Conservation (phyloP, 768 basidiomycete genomes). For the Daedaleopsis nitida region DNA sequence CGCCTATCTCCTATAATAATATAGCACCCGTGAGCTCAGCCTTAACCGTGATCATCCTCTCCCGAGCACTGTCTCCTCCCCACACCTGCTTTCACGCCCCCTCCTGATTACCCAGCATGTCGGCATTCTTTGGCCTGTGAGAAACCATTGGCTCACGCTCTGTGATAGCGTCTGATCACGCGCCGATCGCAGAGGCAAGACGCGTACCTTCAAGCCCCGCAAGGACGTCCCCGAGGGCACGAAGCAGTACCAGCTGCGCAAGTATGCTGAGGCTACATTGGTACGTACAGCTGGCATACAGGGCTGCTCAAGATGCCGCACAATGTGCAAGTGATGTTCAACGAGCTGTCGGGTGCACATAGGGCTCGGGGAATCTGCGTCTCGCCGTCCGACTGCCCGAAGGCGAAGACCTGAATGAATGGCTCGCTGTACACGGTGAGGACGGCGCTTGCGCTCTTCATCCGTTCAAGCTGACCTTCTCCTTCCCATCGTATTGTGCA, state of each 20-base stretch:
- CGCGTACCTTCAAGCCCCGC: slow-evolving; percentile 94
- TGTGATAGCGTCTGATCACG: slow-evolving; percentile 2
- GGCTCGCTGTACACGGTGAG: slow-evolving; percentile 98
- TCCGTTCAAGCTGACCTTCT: not conserved
- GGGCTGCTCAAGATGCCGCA: not conserved
- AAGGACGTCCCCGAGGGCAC: slow-evolving; percentile 95
- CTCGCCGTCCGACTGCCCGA: slow-evolving; percentile 93
- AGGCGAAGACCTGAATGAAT: slow-evolving; percentile 96
- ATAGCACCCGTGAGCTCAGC: too few relatives aligned
- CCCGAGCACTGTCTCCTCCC: not conserved
- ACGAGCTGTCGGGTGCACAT: too few relatives aligned
- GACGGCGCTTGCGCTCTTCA: not conserved
- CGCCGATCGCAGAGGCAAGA: slow-evolving; percentile 70
- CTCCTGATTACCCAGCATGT: slow-evolving; percentile 49
- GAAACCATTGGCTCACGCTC: slow-evolving; percentile 28
- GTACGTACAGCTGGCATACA: slow-evolving; percentile 37
- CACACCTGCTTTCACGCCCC: not conserved
- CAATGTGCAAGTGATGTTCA: too few relatives aligned
- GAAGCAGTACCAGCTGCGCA: slow-evolving; percentile 96
- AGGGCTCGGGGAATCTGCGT: slow-evolving; percentile 96
- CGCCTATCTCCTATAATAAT: too few relatives aligned
- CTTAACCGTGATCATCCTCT: not conserved
- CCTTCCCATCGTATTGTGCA: not conserved
- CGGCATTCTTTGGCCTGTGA: slow-evolving; percentile 88
- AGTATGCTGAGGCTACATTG: slow-evolving; percentile 95